Evolutionary conservation across 2,329 filamentous ascomycete genomes (phyloP).

Genomic region (Scytalidium lignicola): DNA sequence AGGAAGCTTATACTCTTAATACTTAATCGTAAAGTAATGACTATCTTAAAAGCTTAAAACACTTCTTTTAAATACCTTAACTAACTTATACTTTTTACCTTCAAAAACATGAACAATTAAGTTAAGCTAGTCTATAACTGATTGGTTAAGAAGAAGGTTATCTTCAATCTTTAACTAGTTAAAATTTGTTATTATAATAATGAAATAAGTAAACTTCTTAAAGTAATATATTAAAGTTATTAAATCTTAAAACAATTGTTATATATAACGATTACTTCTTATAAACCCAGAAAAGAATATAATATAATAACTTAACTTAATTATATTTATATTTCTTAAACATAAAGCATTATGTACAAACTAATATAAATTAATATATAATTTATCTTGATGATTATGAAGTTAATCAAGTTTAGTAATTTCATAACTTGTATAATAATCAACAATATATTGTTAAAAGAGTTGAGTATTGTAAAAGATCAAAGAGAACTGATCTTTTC

Average conservation of each 20-base stretch:
- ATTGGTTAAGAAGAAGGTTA: background rate
- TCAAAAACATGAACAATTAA: slow-evolving; percentile 2
- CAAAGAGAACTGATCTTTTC: background rate
- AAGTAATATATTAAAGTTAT: background rate
- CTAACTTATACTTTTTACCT: background rate
- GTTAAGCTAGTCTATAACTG: slow-evolving; percentile 1
- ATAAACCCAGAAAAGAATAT: background rate
- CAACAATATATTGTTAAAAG: background rate
- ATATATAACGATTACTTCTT: background rate
- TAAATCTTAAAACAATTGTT: background rate
- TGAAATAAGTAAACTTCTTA: background rate
- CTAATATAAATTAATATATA: background rate
- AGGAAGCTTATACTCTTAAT: slow-evolving; percentile 4
- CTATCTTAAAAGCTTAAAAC: slow-evolving; percentile 1
- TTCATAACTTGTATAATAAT: background rate
- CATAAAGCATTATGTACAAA: background rate
- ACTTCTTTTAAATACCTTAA: background rate
- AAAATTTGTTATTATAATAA: background rate
- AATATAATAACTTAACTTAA: background rate
- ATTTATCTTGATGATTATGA: background rate
- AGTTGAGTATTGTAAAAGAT: background rate
- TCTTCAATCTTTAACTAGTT: slow-evolving; percentile 1
- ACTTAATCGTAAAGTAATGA: slow-evolving; percentile 5
- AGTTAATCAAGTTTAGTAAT: background rate
- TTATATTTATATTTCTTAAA: background rate